Conservation (phyloP, 2,329 filamentous ascomycete genomes). For the Pseudocercospora ulei region DNA sequence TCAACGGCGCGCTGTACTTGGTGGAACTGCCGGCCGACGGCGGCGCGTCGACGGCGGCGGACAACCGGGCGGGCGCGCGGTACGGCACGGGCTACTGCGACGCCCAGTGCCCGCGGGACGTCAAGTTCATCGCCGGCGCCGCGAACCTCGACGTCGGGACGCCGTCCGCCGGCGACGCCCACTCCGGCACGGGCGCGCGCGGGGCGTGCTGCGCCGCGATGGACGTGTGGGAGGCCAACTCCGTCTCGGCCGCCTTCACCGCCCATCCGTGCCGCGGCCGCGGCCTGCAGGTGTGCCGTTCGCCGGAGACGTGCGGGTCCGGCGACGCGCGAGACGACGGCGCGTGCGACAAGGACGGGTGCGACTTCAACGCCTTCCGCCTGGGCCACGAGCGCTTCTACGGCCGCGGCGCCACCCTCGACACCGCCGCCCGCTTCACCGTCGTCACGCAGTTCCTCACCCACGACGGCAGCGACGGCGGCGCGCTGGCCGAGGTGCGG, state of each 20-base stretch:
- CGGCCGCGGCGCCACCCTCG: constrained; percentile 49
- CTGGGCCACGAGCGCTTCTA: constrained; percentile 56
- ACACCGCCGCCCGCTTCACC: constrained; percentile 52
- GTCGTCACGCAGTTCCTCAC: constrained; percentile 60
- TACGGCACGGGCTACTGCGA: constrained; percentile 53
- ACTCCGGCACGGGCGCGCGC: constrained; percentile 33
- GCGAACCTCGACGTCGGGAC: constrained; percentile 40
- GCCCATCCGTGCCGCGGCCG: constrained; percentile 53
- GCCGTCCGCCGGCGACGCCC: constrained; percentile 22
- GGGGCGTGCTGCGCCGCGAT: constrained; percentile 60
- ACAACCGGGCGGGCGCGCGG: constrained; percentile 36
- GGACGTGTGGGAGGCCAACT: constrained; percentile 61
- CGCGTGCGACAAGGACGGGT: constrained; percentile 58
- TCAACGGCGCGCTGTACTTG: constrained; percentile 62
- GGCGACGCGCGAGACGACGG: constrained; percentile 43
- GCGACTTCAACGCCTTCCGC: constrained; percentile 61
- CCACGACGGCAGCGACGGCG: constrained; percentile 42
- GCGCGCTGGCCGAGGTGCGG: constrained; percentile 51
- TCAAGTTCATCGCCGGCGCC: constrained; percentile 31
- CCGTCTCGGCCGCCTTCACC: constrained; percentile 54
- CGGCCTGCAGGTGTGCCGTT: constrained; percentile 36
- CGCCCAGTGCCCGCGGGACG: constrained; percentile 39
- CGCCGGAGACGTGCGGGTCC: constrained; percentile 43
- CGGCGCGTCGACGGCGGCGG: constrained; percentile 41
- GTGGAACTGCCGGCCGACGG: constrained; percentile 55